Conservation (phyloP, 2,329 filamentous ascomycete species). For the Cryphonectria carpinicola region DNA sequence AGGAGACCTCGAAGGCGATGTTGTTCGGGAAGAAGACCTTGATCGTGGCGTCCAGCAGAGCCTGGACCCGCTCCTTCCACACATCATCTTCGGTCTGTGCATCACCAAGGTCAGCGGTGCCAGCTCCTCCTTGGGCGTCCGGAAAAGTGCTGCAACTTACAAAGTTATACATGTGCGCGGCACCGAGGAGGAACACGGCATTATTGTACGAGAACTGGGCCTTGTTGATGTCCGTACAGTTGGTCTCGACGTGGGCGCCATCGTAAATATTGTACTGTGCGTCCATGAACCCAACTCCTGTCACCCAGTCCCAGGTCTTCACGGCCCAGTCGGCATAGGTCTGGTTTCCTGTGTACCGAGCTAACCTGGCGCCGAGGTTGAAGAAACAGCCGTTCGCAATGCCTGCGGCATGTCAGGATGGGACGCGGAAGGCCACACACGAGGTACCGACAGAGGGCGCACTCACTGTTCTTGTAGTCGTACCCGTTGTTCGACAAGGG, state of each 20-base stretch:
- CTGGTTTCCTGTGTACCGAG: slow-evolving; percentile 73
- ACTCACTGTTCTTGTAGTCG: slow-evolving; percentile 61
- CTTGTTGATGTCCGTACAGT: slow-evolving; percentile 58
- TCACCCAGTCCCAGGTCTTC: slow-evolving; percentile 72
- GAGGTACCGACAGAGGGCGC: no score
- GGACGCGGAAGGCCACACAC: background rate
- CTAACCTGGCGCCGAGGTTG: slow-evolving; percentile 61
- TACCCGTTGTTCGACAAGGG: slow-evolving; percentile 82
- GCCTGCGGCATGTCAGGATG: slow-evolving; percentile 31
- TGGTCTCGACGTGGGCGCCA: slow-evolving; percentile 57
- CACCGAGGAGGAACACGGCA: slow-evolving; percentile 78
- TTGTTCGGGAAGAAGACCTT: slow-evolving; percentile 42
- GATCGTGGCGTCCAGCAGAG: slow-evolving; percentile 26
- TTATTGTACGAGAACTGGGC: slow-evolving; percentile 69
- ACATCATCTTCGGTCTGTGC: slow-evolving; percentile 24
- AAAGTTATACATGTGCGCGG: slow-evolving; percentile 38
- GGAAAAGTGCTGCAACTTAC: slow-evolving; percentile 39
- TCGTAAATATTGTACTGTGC: slow-evolving; percentile 65
- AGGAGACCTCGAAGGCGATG: slow-evolving; percentile 29
- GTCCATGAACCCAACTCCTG: slow-evolving; percentile 60
- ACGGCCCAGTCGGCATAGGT: slow-evolving; percentile 81
- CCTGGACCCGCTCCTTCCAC: slow-evolving; percentile 28
- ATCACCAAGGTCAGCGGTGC: background rate
- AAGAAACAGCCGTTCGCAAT: slow-evolving; percentile 56
- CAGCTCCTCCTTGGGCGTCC: no score